phyloP scores from a whole-genome alignment of 1,284 basidiomycete species.

The Schizopora paradoxa region DNA sequence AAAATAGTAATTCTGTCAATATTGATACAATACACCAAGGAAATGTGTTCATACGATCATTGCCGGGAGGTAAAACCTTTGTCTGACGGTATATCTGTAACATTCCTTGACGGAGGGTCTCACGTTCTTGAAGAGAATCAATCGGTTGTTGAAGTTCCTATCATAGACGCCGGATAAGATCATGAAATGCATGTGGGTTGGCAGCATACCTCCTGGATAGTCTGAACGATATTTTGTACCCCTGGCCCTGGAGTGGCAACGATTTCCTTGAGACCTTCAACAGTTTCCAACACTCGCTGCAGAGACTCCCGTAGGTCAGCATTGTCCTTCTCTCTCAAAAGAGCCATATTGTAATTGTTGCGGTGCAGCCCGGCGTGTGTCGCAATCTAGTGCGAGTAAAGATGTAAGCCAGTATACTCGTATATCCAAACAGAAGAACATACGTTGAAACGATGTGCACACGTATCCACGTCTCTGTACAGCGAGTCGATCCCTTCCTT shows the following conservation, averaged over 20 bases:
- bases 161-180: conserved; percentile 30
- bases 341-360: conserved; percentile 23
- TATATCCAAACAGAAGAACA: conserved; percentile 1
- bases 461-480: conserved; percentile 34
- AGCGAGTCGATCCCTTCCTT: conserved; percentile 35
- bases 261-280: conserved; percentile 29
- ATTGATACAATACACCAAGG: conserved; percentile 3
- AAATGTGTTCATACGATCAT: conserved; percentile 31
- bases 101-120: conserved; percentile 32
- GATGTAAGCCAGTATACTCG: background rate
- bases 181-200: conserved; percentile 1
- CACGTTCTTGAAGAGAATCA: conserved; percentile 26
- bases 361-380: conserved; percentile 26
- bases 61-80: conserved; percentile 33
- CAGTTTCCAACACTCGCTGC: conserved; percentile 30
- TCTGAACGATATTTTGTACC: conserved; percentile 36
- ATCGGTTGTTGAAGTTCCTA: conserved; percentile 24
- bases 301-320: conserved; percentile 36
- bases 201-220: conserved; percentile 34
- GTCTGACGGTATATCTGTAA: conserved; percentile 33
- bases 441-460: conserved; percentile 20
- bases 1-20: background rate
- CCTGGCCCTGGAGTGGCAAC: conserved; percentile 25
- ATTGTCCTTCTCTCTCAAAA: conserved; percentile 30
- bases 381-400: conserved; percentile 31